Evolutionary conservation across 441 rosid species (phyloP), one percentile per base, ranked within the genome.

Genomic region (Theobroma grandiflorum): DNA sequence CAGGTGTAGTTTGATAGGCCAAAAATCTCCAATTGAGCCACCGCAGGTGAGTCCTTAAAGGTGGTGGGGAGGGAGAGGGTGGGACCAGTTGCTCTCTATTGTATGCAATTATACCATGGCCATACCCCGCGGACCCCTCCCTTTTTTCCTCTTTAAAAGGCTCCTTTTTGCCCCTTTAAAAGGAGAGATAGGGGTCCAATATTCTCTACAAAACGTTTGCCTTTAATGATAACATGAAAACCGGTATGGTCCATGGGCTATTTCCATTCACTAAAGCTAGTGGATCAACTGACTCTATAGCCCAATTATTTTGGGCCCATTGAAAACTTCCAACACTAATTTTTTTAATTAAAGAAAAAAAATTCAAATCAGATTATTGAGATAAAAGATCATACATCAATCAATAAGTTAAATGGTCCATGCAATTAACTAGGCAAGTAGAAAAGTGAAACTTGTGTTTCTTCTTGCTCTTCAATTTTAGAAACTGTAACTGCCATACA

Each of bases 201-300:
- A 72, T 72, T 52, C 75, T 35, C 75, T 35, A 18, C 63, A 61
- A 72, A 53, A 52, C 62, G 3, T 72, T 72, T 72, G 43, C 33
- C 18, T 52, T 50, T 33, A 33, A 15, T 8, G 35, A 33, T 72
- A 33, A 16, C 62, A 16, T 35, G 31, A 72, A 37, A 37, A 16
- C 37, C 15, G 49, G 26, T 18, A 72, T 72, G 75, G 45, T 52
- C 43, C 40, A 52, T 16, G 31, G 35, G 20, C 31, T 52, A 9
- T 72, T 11, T 71, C n/a, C 53, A 45, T 35, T 72, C 53, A 18
- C 35, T 50, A 50, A 72, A 72, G 75, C 4, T 35, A 52, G 45
- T 52, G 75, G 75, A 5, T 18, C 63, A 35, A 72, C 35, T 52
- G 9, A 10, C 75, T 35, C 47, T 2, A 53, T 35, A 53, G 37